Conservation (phyloP, 192 early-diverging fungal genomes). For the Linnemannia schmuckeri region DNA sequence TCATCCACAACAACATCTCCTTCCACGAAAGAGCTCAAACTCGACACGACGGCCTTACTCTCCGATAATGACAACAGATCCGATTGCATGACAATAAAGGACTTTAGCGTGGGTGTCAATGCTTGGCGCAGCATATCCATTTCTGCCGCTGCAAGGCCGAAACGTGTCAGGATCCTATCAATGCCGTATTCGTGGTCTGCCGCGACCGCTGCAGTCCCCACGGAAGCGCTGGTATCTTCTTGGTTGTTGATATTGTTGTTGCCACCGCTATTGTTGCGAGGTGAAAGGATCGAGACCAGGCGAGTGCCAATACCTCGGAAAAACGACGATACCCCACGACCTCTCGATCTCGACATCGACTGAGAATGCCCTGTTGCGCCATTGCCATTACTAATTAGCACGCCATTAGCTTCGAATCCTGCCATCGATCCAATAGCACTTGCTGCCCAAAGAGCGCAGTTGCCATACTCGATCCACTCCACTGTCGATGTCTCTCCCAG, state of each 20-base stretch:
- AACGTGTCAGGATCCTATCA: background rate
- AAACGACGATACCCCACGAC: background rate
- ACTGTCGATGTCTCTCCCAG: slow-evolving; percentile 37
- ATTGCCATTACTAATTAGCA: background rate
- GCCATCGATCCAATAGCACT: slow-evolving; percentile 6
- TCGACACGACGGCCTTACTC: background rate
- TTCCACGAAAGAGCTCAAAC: background rate
- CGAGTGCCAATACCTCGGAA: slow-evolving; percentile 1
- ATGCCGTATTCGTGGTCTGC: background rate
- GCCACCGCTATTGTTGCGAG: background rate
- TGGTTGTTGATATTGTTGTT: background rate
- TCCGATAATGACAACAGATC: background rate
- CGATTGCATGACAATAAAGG: slow-evolving; percentile 4
- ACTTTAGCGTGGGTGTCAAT: background rate
- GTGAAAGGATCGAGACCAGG: background rate
- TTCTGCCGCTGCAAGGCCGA: background rate
- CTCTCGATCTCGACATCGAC: background rate
- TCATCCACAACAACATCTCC: background rate
- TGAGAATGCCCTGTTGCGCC: background rate
- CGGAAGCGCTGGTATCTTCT: too few relatives aligned
- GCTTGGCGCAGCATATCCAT: background rate
- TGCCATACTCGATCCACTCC: slow-evolving; percentile 29
- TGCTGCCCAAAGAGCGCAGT: slow-evolving; percentile 38
- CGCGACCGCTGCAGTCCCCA: background rate
- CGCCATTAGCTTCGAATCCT: background rate